Evolutionary conservation across 306 rosid genomes (phyloP).

Genomic region (Albizia julibrissin): DNA sequence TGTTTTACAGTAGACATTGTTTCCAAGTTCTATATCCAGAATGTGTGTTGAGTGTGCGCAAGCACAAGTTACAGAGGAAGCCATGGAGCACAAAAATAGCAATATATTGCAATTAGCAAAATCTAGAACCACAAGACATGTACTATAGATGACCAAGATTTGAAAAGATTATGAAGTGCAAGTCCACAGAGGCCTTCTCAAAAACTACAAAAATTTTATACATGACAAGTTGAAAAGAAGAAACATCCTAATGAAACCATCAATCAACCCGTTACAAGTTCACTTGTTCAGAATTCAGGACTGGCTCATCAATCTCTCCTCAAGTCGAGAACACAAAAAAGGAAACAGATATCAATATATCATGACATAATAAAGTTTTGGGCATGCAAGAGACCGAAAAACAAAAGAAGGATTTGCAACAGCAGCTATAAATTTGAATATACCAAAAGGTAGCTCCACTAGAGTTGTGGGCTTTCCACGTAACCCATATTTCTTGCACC

Average conservation of each 20-base stretch:
- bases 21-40: conserved; percentile 10
- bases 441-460: conserved; percentile 96
- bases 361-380: conserved; percentile 5
- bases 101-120: conserved; percentile 6
- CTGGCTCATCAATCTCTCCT: neutral
- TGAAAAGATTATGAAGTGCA: conserved; percentile 17
- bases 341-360: conserved; percentile 1
- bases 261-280: conserved; percentile 16
- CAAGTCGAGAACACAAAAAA: conserved; percentile 1
- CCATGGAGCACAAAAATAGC: conserved; percentile 8
- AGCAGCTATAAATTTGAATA: conserved; percentile 35
- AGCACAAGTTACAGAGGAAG: neutral
- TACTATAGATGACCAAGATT: neutral
- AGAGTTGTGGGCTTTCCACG: conserved; percentile 80
- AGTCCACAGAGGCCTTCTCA: conserved; percentile 9
- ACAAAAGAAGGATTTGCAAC: conserved; percentile 17
- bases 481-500: conserved; percentile 92
- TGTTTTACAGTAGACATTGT: neutral
- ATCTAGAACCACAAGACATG: neutral
- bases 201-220: conserved; percentile 21
- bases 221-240: conserved; percentile 24
- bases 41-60: neutral
- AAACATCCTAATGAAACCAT: conserved; percentile 29
- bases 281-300: conserved; percentile 23
- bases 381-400: conserved; percentile 20